Evolutionary conservation across 1,139 yeast species (phyloP).

Genomic region (Ogataea hybrid): DNA sequence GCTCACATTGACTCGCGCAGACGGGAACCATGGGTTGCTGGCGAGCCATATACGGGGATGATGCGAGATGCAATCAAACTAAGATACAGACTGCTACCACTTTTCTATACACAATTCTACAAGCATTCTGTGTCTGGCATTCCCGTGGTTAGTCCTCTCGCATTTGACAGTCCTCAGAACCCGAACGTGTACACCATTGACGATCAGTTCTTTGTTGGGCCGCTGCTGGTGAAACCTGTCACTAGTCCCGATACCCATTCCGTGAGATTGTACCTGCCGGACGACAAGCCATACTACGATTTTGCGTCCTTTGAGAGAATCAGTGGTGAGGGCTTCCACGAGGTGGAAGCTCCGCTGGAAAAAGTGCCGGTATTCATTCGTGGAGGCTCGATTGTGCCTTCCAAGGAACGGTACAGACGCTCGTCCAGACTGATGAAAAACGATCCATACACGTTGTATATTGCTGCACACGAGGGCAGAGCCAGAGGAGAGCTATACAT

Average conservation of each 20-base stretch:
- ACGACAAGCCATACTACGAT: conserved; percentile 58
- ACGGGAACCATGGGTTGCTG: conserved; percentile 88
- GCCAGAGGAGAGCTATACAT: conserved; percentile 59
- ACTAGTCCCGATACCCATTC: conserved; percentile 50
- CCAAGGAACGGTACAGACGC: conserved; percentile 75
- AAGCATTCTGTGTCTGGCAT: conserved; percentile 57
- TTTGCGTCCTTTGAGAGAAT: conserved; percentile 42
- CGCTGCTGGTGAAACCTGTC: conserved; percentile 80
- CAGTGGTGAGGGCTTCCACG: conserved; percentile 38
- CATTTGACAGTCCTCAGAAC: conserved; percentile 60
- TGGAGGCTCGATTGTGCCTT: conserved; percentile 74
- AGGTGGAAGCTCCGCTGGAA: conserved; percentile 50
- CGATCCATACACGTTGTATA: conserved; percentile 81
- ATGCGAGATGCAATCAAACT: conserved; percentile 70
- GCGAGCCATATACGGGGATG: conserved; percentile 66
- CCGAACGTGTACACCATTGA: conserved; percentile 58
- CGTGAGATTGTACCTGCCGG: conserved; percentile 62
- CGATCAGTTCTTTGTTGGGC: conserved; percentile 84
- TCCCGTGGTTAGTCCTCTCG: conserved; percentile 77
- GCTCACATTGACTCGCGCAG: conserved; percentile 93
- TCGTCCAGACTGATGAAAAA: conserved; percentile 70
- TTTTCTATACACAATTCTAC: conserved; percentile 78
- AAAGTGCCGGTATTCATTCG: conserved; percentile 71
- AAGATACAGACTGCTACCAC: conserved; percentile 75
- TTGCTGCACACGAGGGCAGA: conserved; percentile 54